A percentile compares a stretch with the other conserved stretches of the same genome.
phyloP scores from a whole-genome alignment of 352 stramenopile species.

The Globisporangium lucens region DNA sequence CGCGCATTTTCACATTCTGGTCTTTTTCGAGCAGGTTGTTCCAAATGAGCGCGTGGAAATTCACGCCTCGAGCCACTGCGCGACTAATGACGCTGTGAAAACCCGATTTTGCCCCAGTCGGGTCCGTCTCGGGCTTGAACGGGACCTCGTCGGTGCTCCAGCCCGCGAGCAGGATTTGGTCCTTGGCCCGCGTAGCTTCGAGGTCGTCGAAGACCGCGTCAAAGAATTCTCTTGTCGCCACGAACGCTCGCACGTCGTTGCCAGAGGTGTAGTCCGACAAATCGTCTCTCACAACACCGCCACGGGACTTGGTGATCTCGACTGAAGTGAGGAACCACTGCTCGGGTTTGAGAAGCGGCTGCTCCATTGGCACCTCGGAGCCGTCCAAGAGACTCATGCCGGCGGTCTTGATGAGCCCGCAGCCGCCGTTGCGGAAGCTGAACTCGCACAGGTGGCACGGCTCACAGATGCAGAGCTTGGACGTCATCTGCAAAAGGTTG shows the following conservation, averaged over 20 bases:
- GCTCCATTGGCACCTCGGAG: conserved; percentile 19
- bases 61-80: conserved; percentile 31
- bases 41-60: conserved; percentile 60
- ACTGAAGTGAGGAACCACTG: conserved; percentile 64
- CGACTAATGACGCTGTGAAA: conserved; percentile 34
- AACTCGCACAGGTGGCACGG: conserved; percentile 39
- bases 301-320: conserved; percentile 45
- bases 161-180: conserved; percentile 45
- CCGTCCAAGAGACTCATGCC: conserved; percentile 21
- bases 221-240: conserved; percentile 45
- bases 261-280: conserved; percentile 38
- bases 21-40: conserved; percentile 52
- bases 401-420: conserved; percentile 22
- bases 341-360: conserved; percentile 40
- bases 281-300: conserved; percentile 33
- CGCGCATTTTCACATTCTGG: conserved; percentile 52
- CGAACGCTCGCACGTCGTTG: conserved; percentile 45
- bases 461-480: conserved; percentile 30
- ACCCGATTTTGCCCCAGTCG: conserved; percentile 24
- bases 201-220: conserved; percentile 45
- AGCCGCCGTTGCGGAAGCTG: conserved; percentile 18
- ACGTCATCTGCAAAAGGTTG: conserved; percentile 20
- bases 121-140: conserved; percentile 37
- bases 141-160: conserved; percentile 61
- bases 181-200: conserved; percentile 24